These are phyloP conservation scores for Xylariales sp. DNA, from an alignment of 2,329 filamentous ascomycete genomes.

Conservation along the genomic window DNA sequence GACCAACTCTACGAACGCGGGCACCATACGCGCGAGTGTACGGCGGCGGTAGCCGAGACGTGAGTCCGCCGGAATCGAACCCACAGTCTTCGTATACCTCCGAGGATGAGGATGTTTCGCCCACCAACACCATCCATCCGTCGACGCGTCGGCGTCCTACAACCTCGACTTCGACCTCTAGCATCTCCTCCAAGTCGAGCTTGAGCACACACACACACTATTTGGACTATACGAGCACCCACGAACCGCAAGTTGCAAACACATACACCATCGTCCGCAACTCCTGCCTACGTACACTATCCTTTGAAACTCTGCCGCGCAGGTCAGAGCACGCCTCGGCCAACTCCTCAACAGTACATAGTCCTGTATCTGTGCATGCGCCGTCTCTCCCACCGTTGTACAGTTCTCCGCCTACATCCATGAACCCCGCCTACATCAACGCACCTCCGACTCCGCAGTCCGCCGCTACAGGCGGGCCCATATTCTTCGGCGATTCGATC, in stretches of 20 bases:
- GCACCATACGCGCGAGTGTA: conserved; percentile 57
- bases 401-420: conserved; percentile 25
- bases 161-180: conserved; percentile 47
- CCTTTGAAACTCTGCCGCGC: conserved; percentile 61
- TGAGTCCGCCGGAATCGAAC: conserved; percentile 49
- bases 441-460: conserved; percentile 43
- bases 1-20: conserved; percentile 56
- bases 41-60: conserved; percentile 35
- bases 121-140: conserved; percentile 17
- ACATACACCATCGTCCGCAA: conserved; percentile 64
- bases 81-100: conserved; percentile 42
- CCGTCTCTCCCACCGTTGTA: conserved; percentile 34
- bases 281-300: conserved; percentile 61
- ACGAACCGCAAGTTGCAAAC: conserved; percentile 56
- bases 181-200: conserved; percentile 45
- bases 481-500: conserved; percentile 63
- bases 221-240: conserved; percentile 64
- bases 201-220: conserved; percentile 56
- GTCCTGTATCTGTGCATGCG: conserved; percentile 30
- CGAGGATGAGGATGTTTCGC: conserved; percentile 41
- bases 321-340: conserved; percentile 37
- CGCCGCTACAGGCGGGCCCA: conserved; percentile 57
- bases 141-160: conserved; percentile 32
- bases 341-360: conserved; percentile 21
- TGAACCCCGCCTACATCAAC: conserved; percentile 44